Evolutionary conservation across 352 stramenopile species (phyloP), one percentile per base, ranked within the genome.

Genomic region (Phytophthora colocasiae): DNA sequence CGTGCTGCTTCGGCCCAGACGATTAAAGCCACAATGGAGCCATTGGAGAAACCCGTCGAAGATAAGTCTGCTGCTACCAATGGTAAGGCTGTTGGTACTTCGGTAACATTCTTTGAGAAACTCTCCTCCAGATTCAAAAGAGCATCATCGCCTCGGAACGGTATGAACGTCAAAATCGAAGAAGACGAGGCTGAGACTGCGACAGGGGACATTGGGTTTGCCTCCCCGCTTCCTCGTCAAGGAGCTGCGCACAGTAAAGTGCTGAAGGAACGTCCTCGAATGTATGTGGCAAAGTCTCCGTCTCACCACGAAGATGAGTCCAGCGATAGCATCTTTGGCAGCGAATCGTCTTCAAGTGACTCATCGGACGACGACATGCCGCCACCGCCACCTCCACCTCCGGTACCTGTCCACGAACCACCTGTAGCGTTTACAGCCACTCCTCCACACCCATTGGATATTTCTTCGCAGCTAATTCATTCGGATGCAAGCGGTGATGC

Each of bases 251-350:
- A 75, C 39, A 55, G 60, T 10, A 82, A 88, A 39, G 80, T 90
- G 14, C 66, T 90, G 38, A 81, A 82, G 12, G 79, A 89, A 22
- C 76, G 88, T 27, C 88, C 88, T 12, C 75, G 76, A 31, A 94
- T 96, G 85, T 95, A 93, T 26, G 85, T 93, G 11, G 83, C 87
- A 10, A 90, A 80, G 46, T 66, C 84, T 10, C 71, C 73, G 11
- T 87, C 82, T 4, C 69, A 85, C 17, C 73, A 92, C 19, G 85
- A 94, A 61, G 83, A 91, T 10, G 88, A 96, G 62, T 96, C 88
- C 2, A 95, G 86, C 43, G 88, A 96, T 72, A 94, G 85, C 58
- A 93, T 96, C 27, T 91, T 94, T 64, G 88, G 85, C 40, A 95
- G 87, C 50, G 85, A 93, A 5, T 92, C 71, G 44, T 79, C 80